phyloP scores from a whole-genome alignment of 2,329 filamentous ascomycete species.

The Cladosporium sp. region DNA sequence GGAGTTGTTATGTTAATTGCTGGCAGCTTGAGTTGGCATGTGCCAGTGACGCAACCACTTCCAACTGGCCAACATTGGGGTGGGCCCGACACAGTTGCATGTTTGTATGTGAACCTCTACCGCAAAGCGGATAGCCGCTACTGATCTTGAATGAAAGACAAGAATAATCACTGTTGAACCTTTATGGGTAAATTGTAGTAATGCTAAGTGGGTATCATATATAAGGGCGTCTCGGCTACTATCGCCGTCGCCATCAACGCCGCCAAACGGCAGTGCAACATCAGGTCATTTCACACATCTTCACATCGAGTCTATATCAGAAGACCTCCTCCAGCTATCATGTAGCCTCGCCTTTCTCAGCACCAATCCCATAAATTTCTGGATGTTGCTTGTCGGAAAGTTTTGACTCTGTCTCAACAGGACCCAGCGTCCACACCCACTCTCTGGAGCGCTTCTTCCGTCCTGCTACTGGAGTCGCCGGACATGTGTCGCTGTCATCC shows the following conservation, averaged over 20 bases:
- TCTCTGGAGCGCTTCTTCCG: slow-evolving; percentile 55
- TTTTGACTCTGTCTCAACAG: slow-evolving; percentile 24
- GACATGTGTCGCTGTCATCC: slow-evolving; percentile 49
- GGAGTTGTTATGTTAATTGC: neutral
- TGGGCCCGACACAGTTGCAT: neutral
- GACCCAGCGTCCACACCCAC: slow-evolving; percentile 60
- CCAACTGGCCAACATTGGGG: neutral
- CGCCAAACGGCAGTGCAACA: neutral
- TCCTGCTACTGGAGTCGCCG: slow-evolving; percentile 55
- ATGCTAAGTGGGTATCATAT: slow-evolving; percentile 16
- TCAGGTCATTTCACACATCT: slow-evolving; percentile 5
- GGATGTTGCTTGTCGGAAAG: neutral
- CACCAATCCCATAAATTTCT: neutral
- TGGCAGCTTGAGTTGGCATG: neutral
- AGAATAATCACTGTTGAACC: neutral
- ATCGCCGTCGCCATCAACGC: neutral
- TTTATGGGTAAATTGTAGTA: neutral
- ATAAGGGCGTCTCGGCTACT: neutral
- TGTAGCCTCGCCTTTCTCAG: slow-evolving; percentile 6
- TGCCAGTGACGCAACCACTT: slow-evolving; percentile 10
- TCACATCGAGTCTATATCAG: neutral
- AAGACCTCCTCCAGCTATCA: neutral
- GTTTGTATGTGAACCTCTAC: neutral
- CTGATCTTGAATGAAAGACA: neutral
- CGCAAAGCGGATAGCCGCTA: neutral